phyloP scores from a whole-genome alignment of 257 asterid genomes.

The Linderniella brevidens region DNA sequence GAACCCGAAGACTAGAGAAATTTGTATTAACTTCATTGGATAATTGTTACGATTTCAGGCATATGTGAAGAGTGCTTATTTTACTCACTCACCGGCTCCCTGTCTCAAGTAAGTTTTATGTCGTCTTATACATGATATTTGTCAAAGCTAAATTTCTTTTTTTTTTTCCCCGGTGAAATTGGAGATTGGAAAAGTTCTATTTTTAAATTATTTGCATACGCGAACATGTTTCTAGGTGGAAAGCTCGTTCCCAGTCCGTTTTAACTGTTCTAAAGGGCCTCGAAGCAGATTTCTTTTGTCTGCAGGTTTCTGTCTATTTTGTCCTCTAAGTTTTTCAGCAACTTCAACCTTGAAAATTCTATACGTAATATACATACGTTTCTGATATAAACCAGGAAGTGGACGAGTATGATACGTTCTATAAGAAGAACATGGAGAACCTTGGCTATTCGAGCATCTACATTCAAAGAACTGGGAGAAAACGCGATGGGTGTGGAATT shows the following conservation, averaged over 20 bases:
- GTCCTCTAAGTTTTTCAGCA: conserved; percentile 1
- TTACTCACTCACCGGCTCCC: conserved; percentile 79
- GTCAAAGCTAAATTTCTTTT: not conserved
- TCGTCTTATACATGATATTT: not conserved
- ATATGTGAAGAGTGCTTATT: conserved; percentile 50
- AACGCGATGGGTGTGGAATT: conserved; percentile 90
- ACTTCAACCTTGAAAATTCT: not conserved
- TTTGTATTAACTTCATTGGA: not conserved
- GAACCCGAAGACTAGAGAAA: not conserved
- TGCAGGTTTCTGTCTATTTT: conserved; percentile 38
- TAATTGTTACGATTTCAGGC: conserved; percentile 30
- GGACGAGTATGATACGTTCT: conserved; percentile 80
- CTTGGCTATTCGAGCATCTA: conserved; percentile 78
- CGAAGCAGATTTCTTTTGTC: conserved; percentile 70
- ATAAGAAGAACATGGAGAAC: conserved; percentile 54
- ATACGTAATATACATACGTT: conserved; percentile 8
- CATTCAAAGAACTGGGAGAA: conserved; percentile 67
- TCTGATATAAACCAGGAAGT: conserved; percentile 47
- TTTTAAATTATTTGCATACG: no score
- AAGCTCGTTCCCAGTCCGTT: conserved; percentile 69
- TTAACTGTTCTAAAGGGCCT: conserved; percentile 53
- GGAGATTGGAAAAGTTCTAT: no score
- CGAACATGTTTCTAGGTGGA: conserved; percentile 46
- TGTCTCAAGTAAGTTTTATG: conserved; percentile 46
- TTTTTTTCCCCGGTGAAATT: not conserved